A percentile compares a stretch with the other conserved stretches of the same genome.
These are phyloP conservation scores for Senecio squalidus DNA, from an alignment of 140 eudicot genomes.

Conservation along the genomic window DNA sequence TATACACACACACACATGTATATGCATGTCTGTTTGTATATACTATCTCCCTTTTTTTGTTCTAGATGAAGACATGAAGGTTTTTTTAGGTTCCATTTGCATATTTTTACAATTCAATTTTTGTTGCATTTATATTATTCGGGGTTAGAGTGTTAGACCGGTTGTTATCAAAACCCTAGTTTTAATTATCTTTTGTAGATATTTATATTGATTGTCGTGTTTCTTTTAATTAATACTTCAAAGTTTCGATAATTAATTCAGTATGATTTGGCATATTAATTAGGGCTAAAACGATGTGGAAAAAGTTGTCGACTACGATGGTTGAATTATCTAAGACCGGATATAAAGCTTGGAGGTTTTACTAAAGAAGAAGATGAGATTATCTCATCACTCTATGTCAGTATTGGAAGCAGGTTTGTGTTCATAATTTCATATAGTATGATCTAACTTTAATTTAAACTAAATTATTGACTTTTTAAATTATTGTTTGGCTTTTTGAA, in stretches of 20 bases:
- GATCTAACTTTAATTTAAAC: background rate
- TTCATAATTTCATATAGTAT: background rate
- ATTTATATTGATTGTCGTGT: no score
- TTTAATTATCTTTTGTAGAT: no score
- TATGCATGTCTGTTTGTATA: no score
- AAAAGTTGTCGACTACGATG: constrained; percentile 68
- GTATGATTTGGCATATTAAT: background rate
- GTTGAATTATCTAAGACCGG: constrained; percentile 66
- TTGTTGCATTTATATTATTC: no score
- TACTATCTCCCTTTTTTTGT: background rate
- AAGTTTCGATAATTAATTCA: no score
- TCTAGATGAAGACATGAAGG: background rate
- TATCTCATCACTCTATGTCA: constrained; percentile 42
- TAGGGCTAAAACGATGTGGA: constrained; percentile 69
- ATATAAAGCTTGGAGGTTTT: constrained; percentile 66
- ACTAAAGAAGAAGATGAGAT: constrained; percentile 62
- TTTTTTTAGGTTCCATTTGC: background rate
- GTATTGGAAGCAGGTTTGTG: constrained; percentile 56
- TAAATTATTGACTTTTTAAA: background rate
- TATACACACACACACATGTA: no score
- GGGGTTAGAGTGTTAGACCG: no score
- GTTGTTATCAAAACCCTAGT: no score
- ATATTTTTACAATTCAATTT: background rate
- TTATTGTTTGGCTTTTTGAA: background rate
- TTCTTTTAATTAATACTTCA: no score